Percentiles rank a stretch among this genome's conserved stretches.
phyloP scores from a whole-genome alignment of 2,329 filamentous ascomycete genomes.

The Fusarium xyrophilum region DNA sequence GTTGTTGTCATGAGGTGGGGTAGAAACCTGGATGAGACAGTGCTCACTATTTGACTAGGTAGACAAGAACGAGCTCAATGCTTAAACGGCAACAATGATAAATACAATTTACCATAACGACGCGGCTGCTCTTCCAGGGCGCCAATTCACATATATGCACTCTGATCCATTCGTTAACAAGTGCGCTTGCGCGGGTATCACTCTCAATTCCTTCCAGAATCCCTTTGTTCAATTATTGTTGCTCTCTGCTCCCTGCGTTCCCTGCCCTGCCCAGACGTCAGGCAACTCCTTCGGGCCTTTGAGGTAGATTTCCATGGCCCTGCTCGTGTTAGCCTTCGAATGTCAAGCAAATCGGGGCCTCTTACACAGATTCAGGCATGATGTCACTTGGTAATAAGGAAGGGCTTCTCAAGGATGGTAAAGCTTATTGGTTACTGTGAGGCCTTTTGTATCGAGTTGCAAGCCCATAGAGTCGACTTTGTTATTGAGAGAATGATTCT shows the following conservation, averaged over 20 bases:
- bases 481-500: neutral
- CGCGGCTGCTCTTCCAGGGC: neutral
- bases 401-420: neutral
- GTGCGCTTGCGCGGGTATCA: constrained; percentile 36
- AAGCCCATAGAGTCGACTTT: neutral
- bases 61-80: constrained; percentile 10
- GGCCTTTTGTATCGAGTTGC: neutral
- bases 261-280: constrained; percentile 23
- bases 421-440: neutral
- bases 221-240: neutral
- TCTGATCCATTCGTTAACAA: constrained; percentile 11
- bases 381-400: neutral
- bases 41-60: neutral
- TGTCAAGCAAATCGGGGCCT: neutral
- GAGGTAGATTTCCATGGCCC: constrained; percentile 11
- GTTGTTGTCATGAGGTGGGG: neutral
- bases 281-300: constrained; percentile 4
- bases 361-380: constrained; percentile 22
- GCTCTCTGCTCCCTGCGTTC: neutral
- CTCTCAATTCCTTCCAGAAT: neutral
- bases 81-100: constrained; percentile 17
- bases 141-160: constrained; percentile 5
- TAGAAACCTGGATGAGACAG: neutral
- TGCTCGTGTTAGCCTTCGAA: constrained; percentile 8
- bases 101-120: constrained; percentile 15